Conservation (phyloP, 257 asterid species). For the Nicotiana tomentosiformis region DNA sequence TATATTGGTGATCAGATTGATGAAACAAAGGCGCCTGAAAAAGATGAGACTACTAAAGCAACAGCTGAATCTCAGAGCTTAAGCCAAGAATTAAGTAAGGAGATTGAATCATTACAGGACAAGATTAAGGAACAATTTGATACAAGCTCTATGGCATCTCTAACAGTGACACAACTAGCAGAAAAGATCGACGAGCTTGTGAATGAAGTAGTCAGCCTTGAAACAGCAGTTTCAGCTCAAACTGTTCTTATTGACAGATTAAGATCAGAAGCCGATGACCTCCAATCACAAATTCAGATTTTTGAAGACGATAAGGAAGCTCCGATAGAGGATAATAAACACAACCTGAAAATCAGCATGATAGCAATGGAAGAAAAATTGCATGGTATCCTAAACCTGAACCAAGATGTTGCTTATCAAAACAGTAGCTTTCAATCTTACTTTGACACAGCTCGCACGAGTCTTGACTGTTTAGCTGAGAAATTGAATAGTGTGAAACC, state of each 20-base stretch:
- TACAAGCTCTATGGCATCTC: slow-evolving; percentile 21
- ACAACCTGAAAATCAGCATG: slow-evolving; percentile 34
- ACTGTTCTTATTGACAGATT: slow-evolving; percentile 60
- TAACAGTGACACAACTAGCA: slow-evolving; percentile 68
- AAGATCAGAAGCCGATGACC: slow-evolving; percentile 60
- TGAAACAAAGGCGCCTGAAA: slow-evolving; percentile 13
- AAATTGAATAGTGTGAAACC: slow-evolving; percentile 51
- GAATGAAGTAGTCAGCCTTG: slow-evolving; percentile 60
- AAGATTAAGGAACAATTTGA: slow-evolving; percentile 24
- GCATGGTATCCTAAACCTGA: slow-evolving; percentile 37
- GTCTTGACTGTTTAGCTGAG: slow-evolving; percentile 52
- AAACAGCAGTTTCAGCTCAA: slow-evolving; percentile 77
- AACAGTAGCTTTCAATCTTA: slow-evolving; percentile 43
- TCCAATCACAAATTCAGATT: slow-evolving; percentile 42
- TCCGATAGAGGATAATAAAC: slow-evolving; percentile 18
- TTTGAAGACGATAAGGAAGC: slow-evolving; percentile 54
- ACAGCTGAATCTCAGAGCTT: slow-evolving; percentile 11
- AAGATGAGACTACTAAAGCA: neutral
- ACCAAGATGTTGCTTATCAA: slow-evolving; percentile 50
- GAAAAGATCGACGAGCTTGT: slow-evolving; percentile 86
- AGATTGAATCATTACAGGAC: slow-evolving; percentile 15
- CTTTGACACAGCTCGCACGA: slow-evolving; percentile 51
- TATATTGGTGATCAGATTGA: slow-evolving; percentile 18
- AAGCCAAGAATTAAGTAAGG: slow-evolving; percentile 17
- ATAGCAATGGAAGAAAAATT: slow-evolving; percentile 65